A percentile compares a stretch with the other conserved stretches of the same genome.
Conservation (phyloP, 176 grass and related monocot species). For the Bonia amplexicaulis region DNA sequence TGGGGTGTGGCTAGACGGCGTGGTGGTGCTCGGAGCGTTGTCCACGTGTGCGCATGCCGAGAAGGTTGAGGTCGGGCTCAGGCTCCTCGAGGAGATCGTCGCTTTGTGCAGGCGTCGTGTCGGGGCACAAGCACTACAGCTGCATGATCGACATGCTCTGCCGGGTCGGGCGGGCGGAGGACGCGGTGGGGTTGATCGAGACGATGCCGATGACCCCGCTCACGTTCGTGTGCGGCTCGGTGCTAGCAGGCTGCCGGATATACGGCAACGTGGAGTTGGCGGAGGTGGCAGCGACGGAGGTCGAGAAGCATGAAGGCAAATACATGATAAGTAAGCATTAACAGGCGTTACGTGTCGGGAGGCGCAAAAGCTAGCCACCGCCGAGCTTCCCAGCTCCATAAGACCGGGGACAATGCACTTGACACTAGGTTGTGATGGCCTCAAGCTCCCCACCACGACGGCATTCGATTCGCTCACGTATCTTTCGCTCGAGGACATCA, state of each 20-base stretch:
- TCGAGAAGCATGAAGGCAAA: conserved; percentile 15
- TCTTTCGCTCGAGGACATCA: too few species aligned
- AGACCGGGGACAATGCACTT: too few species aligned
- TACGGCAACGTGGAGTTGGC: conserved; percentile 61
- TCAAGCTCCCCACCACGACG: too few species aligned
- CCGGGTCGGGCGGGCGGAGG: conserved; percentile 53
- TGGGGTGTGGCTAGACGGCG: conserved; percentile 47
- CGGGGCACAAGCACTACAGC: conserved; percentile 69
- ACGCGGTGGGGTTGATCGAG: conserved; percentile 44
- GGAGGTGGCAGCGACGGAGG: conserved; percentile 51
- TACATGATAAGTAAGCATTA: too few species aligned
- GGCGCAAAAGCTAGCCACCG: too few species aligned
- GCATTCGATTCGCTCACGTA: too few species aligned
- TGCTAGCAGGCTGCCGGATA: conserved; percentile 61
- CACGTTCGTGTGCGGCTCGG: conserved; percentile 60
- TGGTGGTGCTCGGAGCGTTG: conserved; percentile 54
- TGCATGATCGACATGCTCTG: conserved; percentile 85
- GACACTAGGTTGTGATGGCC: too few species aligned
- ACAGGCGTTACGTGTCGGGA: too few species aligned
- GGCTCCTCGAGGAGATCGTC: conserved; percentile 42
- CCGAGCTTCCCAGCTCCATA: too few species aligned
- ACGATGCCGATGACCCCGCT: conserved; percentile 69
- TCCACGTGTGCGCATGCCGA: conserved; percentile 63
- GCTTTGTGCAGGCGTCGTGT: too few species aligned
- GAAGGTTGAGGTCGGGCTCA: conserved; percentile 48